A percentile compares a stretch with the other conserved stretches of the same genome.
Conservation (phyloP, 2,329 filamentous ascomycete species). For the Trichoderma harzianum region DNA sequence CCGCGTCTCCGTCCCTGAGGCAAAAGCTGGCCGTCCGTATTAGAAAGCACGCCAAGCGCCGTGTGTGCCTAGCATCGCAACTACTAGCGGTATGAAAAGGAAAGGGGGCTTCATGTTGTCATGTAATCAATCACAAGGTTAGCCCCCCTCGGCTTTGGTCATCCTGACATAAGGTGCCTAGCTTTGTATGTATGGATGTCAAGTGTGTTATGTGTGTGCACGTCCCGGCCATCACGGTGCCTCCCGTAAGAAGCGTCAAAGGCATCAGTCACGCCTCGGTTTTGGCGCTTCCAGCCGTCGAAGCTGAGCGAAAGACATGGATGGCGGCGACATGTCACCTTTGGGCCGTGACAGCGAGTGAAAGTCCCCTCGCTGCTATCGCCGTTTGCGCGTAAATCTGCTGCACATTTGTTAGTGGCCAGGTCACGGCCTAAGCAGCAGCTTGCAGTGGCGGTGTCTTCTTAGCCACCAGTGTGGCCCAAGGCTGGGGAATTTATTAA, state of each 20-base stretch:
- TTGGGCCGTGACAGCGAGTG: not conserved
- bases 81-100: not conserved
- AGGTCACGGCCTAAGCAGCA: slow-evolving; percentile 6
- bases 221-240: not conserved
- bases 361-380: slow-evolving; percentile 7
- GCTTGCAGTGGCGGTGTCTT: slow-evolving; percentile 14
- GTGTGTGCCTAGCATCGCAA: not conserved
- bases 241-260: not conserved
- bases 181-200: not conserved
- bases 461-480: not conserved
- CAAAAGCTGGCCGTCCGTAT: not conserved
- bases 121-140: not conserved
- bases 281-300: slow-evolving; percentile 19
- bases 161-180: not conserved
- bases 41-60: not conserved
- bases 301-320: slow-evolving; percentile 29
- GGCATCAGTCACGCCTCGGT: not conserved
- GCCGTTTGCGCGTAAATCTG: not conserved
- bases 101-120: not conserved
- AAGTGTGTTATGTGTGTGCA: not conserved
- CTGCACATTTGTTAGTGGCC: slow-evolving; percentile 24
- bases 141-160: not conserved
- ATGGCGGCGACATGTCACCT: slow-evolving; percentile 13
- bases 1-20: not conserved
- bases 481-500: not conserved